Percentiles rank a stretch among this genome's conserved stretches.
Evolutionary conservation across 2,329 filamentous ascomycete genomes (phyloP).

Genomic region (Cryphonectria japonica): DNA sequence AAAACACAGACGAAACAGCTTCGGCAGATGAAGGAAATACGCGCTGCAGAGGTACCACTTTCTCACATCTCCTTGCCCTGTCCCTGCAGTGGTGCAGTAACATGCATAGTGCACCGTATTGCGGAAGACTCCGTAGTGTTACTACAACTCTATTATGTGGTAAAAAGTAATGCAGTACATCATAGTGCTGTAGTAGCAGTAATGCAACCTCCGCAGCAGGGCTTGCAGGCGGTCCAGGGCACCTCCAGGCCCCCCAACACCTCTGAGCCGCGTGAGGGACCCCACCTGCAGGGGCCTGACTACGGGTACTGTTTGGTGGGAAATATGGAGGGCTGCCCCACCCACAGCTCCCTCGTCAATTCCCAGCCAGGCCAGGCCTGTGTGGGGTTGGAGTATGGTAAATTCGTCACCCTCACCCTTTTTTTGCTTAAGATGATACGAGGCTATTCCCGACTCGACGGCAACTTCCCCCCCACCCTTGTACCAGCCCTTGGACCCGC

Average conservation of each 20-base stretch:
- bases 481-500: neutral
- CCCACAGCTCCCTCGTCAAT: neutral
- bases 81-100: neutral
- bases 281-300: neutral
- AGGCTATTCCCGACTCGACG: slow-evolving; percentile 19
- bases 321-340: neutral
- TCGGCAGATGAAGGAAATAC: neutral
- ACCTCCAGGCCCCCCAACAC: neutral
- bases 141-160: neutral
- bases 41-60: neutral
- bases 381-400: slow-evolving; percentile 15
- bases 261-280: neutral
- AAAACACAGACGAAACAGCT: neutral
- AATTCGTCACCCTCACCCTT: slow-evolving; percentile 1
- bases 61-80: neutral
- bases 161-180: neutral
- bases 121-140: neutral
- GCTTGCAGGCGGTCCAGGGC: neutral
- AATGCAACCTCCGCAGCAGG: neutral
- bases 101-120: neutral
- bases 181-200: neutral
- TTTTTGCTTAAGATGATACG: slow-evolving; percentile 15
- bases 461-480: neutral
- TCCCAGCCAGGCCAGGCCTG: neutral
- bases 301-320: slow-evolving; percentile 1